phyloP scores from a whole-genome alignment of 148 eudicot genomes.

The Nepenthes gracilis region DNA sequence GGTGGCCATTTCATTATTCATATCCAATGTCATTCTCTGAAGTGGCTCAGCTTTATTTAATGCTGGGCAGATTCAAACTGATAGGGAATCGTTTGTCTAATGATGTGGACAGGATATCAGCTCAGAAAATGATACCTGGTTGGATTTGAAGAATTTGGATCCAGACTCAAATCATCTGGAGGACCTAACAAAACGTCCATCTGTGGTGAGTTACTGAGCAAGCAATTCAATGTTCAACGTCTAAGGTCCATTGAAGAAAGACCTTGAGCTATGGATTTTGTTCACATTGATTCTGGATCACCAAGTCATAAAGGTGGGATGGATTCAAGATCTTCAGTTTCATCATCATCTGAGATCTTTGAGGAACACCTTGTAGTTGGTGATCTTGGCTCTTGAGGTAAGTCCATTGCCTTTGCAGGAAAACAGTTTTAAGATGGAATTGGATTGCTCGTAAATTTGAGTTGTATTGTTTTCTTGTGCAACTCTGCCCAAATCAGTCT shows the following conservation, averaged over 20 bases:
- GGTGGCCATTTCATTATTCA: slow-evolving; percentile 27
- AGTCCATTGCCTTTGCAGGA: no score
- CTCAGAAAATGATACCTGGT: slow-evolving; percentile 30
- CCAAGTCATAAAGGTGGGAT: no score
- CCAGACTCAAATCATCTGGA: slow-evolving; percentile 14
- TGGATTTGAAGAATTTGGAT: slow-evolving; percentile 21
- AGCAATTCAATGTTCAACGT: background rate
- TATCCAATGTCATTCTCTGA: slow-evolving; percentile 81
- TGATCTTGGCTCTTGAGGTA: slow-evolving; percentile 8
- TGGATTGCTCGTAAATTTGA: no score
- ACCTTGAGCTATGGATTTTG: no score
- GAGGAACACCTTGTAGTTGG: no score
- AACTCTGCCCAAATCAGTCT: no score
- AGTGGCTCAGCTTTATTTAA: slow-evolving; percentile 29
- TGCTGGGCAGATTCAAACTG: slow-evolving; percentile 26
- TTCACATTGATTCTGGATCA: no score
- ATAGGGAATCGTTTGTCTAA: slow-evolving; percentile 30
- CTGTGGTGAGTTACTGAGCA: slow-evolving; percentile 5
- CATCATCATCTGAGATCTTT: slow-evolving; percentile 15
- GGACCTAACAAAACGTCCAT: slow-evolving; percentile 2
- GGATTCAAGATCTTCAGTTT: slow-evolving; percentile 17
- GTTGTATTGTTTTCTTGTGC: no score
- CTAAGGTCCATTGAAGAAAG: no score
- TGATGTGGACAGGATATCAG: slow-evolving; percentile 37
- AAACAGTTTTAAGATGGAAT: no score